Base-by-base conservation (phyloP, 768 basidiomycete genomes). In the Chalciporus sphaerocephalus region DNA sequence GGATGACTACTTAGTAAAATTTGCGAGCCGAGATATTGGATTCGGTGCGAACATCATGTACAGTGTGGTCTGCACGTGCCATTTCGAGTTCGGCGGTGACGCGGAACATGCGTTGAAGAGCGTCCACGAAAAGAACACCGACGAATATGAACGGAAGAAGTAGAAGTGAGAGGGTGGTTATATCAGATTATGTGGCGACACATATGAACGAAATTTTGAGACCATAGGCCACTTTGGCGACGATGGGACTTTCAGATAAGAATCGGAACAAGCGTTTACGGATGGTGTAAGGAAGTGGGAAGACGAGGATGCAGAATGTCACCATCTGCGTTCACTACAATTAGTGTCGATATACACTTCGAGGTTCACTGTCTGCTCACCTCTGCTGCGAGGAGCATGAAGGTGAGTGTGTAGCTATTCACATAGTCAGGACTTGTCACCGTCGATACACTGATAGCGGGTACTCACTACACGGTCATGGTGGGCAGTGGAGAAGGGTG, bases 131-230 rank as follows among this genome's bases (percentile, higher is more conserved):
- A 36, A 98, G 75, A 3, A 97, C 77, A 1, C 72, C 88, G 2
- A 96, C 81, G 58, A 94, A 93, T 1, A n/a, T 6, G 7, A 43
- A 13, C 24, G 11, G 38, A 27, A 36, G 43, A 18, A 15, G 47
- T 30, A 47, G 13, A n/a, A n/a, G 38, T n/a, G 18, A 25, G 24
- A n/a, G 24, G 32, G 9, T 15, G 5, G 55, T 12, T 24, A 16
- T 33, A n/a, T n/a, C n/a, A n/a, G n/a, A n/a, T n/a, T n/a, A 7
- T 37, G 27, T 12, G 47, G 38, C 18, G 40, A 66, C 80, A 36
- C 46, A 89, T 88, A 96, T 93, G 74, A 95, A 96, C 8, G 90
- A 85, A 49, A 96, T 95, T 66, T 95, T 95, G 59, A 96, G 75
- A 17, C 74, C 92, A 62, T 96, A 96, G 6, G 92, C 89, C 47